Evolutionary conservation across 1,139 yeast species (phyloP), one percentile per base, ranked within the genome.

Genomic region (Candida pseudoviswanathii): DNA sequence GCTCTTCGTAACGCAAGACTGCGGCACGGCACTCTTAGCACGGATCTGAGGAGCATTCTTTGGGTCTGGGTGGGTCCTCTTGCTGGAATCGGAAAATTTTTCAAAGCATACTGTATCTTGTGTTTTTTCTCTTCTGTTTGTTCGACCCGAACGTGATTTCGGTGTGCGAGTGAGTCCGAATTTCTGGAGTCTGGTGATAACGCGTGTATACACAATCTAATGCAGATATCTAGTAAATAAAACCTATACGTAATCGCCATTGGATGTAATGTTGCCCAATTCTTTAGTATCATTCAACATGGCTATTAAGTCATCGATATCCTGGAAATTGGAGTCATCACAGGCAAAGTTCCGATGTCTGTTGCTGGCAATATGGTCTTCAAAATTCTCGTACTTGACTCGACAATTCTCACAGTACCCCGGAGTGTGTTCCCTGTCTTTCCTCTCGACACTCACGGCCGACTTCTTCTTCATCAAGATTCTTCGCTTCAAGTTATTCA

Each of bases 321-420:
- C 87, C 48, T 69, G 77, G 68, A 94, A 94, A 63, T 92, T 89
- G 16, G 71, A 66, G 58, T 82, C 83, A 59, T 88, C 84, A 47
- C 76, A 71, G 3, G 99, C 98, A 71, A 90, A 92, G 51, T 82
- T 81, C 43, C 89, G 77, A 66, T 95, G 99, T 58, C 86, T 82
- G 44, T 81, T 81, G 25, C 90, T 78, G 31, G 64, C 63, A 45
- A 90, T 80, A 63, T 94, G 99, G 49, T 82, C 89, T 30, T 84
- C 88, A 62, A 92, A 86, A 58, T 82, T 81, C 47, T 88, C 92
- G 63, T 89, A 94, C 63, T 87, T 86, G 56, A 87, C 89, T 32
- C 95, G 79, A 67, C 99, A 94, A 66, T 94, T 95, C 64, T 94
- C 99, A 70, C 99, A 94, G 67, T 89, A 90, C 0, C 96, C 96